phyloP scores from a whole-genome alignment of 2,329 filamentous ascomycete genomes.

The Fusarium sp. region DNA sequence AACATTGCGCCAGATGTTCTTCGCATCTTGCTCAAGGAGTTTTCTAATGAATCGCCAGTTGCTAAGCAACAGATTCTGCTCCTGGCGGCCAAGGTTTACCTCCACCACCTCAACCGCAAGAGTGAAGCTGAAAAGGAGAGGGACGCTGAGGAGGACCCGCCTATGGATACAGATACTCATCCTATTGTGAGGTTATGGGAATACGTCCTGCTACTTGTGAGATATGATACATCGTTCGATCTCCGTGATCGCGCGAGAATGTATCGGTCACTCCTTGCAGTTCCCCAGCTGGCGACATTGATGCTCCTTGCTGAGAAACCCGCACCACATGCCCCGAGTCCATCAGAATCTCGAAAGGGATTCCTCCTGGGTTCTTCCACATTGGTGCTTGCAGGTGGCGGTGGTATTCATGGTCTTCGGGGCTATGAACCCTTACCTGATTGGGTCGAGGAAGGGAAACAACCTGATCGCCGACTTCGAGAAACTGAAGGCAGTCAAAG shows the following conservation, averaged over 20 bases:
- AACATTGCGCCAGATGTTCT: constrained; percentile 95
- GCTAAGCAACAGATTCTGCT: constrained; percentile 93
- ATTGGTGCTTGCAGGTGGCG: constrained; percentile 81
- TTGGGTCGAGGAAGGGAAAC: constrained; percentile 83
- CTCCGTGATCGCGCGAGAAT: constrained; percentile 90
- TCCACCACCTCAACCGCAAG: constrained; percentile 82
- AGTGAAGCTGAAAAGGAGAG: constrained; percentile 54
- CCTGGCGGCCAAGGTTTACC: constrained; percentile 94
- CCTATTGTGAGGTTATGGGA: constrained; percentile 82
- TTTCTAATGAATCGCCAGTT: constrained; percentile 82
- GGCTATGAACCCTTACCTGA: constrained; percentile 84
- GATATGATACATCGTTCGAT: constrained; percentile 95
- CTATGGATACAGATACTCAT: constrained; percentile 58
- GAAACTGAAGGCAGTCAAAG: constrained; percentile 60
- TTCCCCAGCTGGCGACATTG: constrained; percentile 87
- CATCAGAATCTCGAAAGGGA: constrained; percentile 82
- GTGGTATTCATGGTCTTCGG: constrained; percentile 75
- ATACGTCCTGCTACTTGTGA: constrained; percentile 83
- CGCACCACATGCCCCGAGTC: constrained; percentile 88
- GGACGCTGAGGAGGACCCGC: constrained; percentile 46
- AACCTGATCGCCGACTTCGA: constrained; percentile 80
- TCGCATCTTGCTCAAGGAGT: constrained; percentile 86
- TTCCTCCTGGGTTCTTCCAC: constrained; percentile 86
- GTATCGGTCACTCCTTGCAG: constrained; percentile 83
- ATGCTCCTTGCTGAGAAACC: constrained; percentile 95